Conservation (phyloP, 2,329 filamentous ascomycete genomes). For the Sporothrix protearum region DNA sequence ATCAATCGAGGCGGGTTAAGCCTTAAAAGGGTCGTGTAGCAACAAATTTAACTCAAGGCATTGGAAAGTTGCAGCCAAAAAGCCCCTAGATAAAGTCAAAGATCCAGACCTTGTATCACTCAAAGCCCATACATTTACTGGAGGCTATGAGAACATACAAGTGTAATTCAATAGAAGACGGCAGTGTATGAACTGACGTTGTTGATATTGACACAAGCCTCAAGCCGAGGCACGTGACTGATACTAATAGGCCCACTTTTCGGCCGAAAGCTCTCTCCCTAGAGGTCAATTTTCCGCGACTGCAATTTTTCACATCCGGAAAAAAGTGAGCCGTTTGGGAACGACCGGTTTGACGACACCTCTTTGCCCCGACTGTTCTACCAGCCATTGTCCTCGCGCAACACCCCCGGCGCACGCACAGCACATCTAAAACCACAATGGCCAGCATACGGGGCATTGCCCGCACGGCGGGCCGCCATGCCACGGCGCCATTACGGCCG, state of each 20-base stretch:
- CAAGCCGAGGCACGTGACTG: neutral
- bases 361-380: neutral
- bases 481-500: conserved; percentile 31
- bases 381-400: conserved; percentile 13
- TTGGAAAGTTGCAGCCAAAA: no score
- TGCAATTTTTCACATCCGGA: conserved; percentile 20
- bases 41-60: no score
- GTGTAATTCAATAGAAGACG: neutral
- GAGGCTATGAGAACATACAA: no score
- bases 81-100: no score
- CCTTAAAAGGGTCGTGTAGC: no score
- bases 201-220: neutral
- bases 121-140: no score
- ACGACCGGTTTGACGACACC: conserved; percentile 16
- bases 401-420: neutral
- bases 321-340: conserved; percentile 6
- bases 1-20: no score
- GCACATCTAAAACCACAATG: conserved; percentile 34
- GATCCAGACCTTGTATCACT: no score
- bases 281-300: conserved; percentile 12
- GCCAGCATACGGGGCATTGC: conserved; percentile 42
- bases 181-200: no score
- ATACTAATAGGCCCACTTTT: neutral
- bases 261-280: neutral
- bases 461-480: conserved; percentile 33